Percentiles rank a stretch among this genome's conserved stretches.
Evolutionary conservation across 345 rosid genomes (phyloP).

Genomic region (Bruguiera sexangula): DNA sequence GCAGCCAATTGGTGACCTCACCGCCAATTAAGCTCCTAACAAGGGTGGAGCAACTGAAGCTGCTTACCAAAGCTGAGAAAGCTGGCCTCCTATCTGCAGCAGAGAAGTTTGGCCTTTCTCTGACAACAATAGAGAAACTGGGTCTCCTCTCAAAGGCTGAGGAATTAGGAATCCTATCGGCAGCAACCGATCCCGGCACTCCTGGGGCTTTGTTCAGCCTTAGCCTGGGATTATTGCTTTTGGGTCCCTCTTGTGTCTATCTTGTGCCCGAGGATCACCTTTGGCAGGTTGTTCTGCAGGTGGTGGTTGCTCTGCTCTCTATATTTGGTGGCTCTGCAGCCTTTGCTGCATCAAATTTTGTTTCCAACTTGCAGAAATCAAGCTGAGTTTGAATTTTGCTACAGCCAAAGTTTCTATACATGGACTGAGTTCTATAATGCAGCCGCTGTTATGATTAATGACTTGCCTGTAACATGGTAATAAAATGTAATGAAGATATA

Average conservation of each 20-base stretch:
- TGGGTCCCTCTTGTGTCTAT: slow-evolving; percentile 76
- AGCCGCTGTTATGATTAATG: too few relatives aligned
- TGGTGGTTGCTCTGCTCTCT: slow-evolving; percentile 46
- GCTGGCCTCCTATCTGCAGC: slow-evolving; percentile 88
- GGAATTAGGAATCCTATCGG: slow-evolving; percentile 80
- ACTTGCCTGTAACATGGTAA: too few relatives aligned
- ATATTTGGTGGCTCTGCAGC: slow-evolving; percentile 85
- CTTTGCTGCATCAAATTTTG: slow-evolving; percentile 76
- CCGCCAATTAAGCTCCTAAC: slow-evolving; percentile 73
- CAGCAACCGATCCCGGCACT: slow-evolving; percentile 77
- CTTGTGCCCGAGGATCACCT: slow-evolving; percentile 78
- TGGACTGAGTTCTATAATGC: too few relatives aligned
- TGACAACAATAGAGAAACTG: slow-evolving; percentile 81
- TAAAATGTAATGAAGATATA: too few relatives aligned
- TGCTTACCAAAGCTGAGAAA: slow-evolving; percentile 82
- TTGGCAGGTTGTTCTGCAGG: slow-evolving; percentile 66
- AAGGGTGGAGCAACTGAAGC: slow-evolving; percentile 87
- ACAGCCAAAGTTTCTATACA: too few relatives aligned
- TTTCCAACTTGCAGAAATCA: slow-evolving; percentile 69
- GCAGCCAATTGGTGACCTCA: slow-evolving; percentile 15
- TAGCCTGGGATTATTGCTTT: slow-evolving; percentile 64
- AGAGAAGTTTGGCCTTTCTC: slow-evolving; percentile 78
- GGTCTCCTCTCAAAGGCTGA: slow-evolving; percentile 92
- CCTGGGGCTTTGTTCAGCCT: slow-evolving; percentile 55
- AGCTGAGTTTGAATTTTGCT: background rate